Evolutionary conservation across 768 basidiomycete species (phyloP).

Genomic region (Rhodotorula paludigena): DNA sequence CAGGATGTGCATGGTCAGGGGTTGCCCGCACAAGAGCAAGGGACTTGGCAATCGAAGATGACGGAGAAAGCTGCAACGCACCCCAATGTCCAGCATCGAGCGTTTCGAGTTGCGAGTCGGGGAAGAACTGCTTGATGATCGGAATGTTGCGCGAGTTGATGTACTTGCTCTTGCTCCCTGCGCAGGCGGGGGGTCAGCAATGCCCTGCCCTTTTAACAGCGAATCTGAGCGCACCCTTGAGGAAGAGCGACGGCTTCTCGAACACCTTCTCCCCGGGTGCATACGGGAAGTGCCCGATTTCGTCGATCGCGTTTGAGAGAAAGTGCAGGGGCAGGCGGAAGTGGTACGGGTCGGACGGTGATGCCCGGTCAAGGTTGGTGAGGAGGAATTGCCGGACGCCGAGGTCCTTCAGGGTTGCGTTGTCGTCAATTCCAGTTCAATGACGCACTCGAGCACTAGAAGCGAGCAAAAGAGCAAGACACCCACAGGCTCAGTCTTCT

Average conservation of each 20-base stretch:
- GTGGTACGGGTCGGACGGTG: slow-evolving; percentile 49
- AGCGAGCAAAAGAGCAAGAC: background rate
- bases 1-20: background rate
- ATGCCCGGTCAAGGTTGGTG: slow-evolving; percentile 61
- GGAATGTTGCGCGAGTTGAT: slow-evolving; percentile 68
- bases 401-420: slow-evolving; percentile 57
- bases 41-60: background rate
- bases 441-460: background rate
- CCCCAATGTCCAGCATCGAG: slow-evolving; percentile 85
- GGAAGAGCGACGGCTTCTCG: slow-evolving; percentile 41
- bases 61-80: slow-evolving; percentile 48
- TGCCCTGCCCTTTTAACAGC: background rate
- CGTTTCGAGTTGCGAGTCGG: slow-evolving; percentile 58
- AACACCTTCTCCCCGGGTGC: slow-evolving; percentile 45
- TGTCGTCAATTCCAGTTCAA: background rate
- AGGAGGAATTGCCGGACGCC: slow-evolving; percentile 73
- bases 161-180: slow-evolving; percentile 53
- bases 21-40: background rate
- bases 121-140: slow-evolving; percentile 65
- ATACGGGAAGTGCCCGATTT: slow-evolving; percentile 77
- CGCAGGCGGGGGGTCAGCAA: background rate
- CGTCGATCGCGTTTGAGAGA: slow-evolving; percentile 57
- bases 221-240: slow-evolving; percentile 19
- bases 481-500: slow-evolving; percentile 61
- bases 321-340: slow-evolving; percentile 72